Conservation (phyloP, 164 flowering plant species). For the Liriodendron chinense region DNA sequence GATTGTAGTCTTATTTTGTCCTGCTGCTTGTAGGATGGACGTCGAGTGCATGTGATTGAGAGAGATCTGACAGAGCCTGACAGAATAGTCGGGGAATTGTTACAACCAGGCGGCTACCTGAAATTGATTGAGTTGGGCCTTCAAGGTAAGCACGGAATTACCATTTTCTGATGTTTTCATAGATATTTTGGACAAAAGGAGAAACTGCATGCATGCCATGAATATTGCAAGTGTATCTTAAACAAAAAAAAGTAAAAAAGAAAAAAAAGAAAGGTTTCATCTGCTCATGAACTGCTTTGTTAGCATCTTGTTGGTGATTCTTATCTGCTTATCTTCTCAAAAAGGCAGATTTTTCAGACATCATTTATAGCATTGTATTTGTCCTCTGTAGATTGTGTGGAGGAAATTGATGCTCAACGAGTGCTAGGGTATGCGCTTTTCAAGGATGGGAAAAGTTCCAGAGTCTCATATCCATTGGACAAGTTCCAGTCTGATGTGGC, state of each 20-base stretch:
- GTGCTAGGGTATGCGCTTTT: constrained; percentile 92
- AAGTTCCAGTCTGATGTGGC: constrained; percentile 80
- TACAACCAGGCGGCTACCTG: constrained; percentile 96
- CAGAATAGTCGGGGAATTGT: constrained; percentile 89
- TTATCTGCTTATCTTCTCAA: not conserved
- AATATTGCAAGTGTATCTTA: not conserved
- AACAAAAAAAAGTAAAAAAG: no score
- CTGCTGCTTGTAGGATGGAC: constrained; percentile 61
- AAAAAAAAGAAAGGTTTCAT: no score
- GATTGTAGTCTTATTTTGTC: not conserved
- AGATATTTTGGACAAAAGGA: not conserved
- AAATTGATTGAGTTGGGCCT: constrained; percentile 84
- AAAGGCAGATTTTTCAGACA: not conserved
- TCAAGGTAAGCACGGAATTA: constrained; percentile 46
- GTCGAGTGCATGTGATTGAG: constrained; percentile 80
- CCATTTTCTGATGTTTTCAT: not conserved
- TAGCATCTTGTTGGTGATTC: not conserved
- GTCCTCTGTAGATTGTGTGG: constrained; percentile 72
- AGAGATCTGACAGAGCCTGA: constrained; percentile 92
- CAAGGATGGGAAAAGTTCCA: constrained; percentile 74
- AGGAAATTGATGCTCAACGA: constrained; percentile 84
- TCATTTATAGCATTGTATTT: not conserved
- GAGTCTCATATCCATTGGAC: constrained; percentile 83
- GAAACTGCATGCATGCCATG: not conserved
- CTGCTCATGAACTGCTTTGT: not conserved